Percentiles rank a stretch among this genome's conserved stretches.
These are phyloP conservation scores for Nymphaea colorata DNA, from an alignment of 164 flowering plant genomes.

Conservation along the genomic window DNA sequence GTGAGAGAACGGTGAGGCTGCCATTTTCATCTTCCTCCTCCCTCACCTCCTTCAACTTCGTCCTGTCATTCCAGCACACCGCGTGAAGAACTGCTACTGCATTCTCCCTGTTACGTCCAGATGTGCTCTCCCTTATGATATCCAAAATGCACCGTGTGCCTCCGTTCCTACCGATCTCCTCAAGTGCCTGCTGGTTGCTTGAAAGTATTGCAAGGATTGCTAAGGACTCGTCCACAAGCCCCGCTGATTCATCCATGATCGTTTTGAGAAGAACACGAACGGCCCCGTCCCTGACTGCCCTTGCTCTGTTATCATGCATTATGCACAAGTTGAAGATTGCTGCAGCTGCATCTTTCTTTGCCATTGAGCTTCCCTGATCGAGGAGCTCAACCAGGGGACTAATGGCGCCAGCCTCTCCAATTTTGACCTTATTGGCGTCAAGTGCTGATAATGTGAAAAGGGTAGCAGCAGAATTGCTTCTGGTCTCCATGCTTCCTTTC, in stretches of 20 bases:
- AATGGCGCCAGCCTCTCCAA: conserved; percentile 61
- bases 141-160: conserved; percentile 47
- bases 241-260: conserved; percentile 19
- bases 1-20: conserved; percentile 46
- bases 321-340: conserved; percentile 74
- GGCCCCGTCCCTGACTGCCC: conserved; percentile 58
- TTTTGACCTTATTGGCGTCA: conserved; percentile 58
- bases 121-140: conserved; percentile 43
- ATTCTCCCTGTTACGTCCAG: conserved; percentile 63
- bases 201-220: conserved; percentile 70
- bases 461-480: conserved; percentile 81
- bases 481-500: conserved; percentile 49
- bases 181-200: conserved; percentile 39
- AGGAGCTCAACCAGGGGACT: conserved; percentile 49
- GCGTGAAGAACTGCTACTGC: conserved; percentile 49
- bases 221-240: conserved; percentile 52
- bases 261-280: conserved; percentile 44
- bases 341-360: conserved; percentile 76
- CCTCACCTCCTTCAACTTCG: conserved; percentile 45
- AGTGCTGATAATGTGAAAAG: conserved; percentile 72
- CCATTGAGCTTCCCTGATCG: conserved; percentile 50
- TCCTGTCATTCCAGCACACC: conserved; percentile 38
- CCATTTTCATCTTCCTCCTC: conserved; percentile 47
- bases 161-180: conserved; percentile 49
- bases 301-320: conserved; percentile 48